These are phyloP conservation scores for Citrus inodora DNA, from an alignment of 345 rosid genomes.

Conservation along the genomic window DNA sequence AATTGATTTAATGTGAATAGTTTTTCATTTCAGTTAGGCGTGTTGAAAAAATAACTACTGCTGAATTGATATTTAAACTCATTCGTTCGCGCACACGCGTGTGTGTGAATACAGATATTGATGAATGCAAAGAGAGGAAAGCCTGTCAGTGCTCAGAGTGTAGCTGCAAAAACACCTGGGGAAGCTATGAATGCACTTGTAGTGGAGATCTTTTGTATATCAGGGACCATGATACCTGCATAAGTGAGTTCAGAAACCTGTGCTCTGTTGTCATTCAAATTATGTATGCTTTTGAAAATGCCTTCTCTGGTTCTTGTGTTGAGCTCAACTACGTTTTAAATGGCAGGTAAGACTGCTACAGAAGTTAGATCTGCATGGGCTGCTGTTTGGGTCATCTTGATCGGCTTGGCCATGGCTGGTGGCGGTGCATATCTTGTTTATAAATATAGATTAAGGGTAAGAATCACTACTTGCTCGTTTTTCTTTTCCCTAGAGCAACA, in stretches of 20 bases:
- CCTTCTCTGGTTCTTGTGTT: constrained; percentile 12
- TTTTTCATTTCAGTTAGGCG: neutral
- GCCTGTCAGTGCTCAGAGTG: constrained; percentile 97
- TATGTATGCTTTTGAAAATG: neutral
- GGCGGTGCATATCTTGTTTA: constrained; percentile 87
- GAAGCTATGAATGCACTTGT: constrained; percentile 86
- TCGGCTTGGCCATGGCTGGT: constrained; percentile 77
- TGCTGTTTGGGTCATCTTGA: constrained; percentile 81
- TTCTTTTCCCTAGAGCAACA: neutral
- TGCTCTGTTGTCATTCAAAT: neutral
- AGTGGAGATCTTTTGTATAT: constrained; percentile 87
- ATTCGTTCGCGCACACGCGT: neutral
- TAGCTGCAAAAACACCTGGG: constrained; percentile 93
- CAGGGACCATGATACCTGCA: constrained; percentile 93
- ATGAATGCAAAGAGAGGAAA: constrained; percentile 92
- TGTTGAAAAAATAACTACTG: neutral
- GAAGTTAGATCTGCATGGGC: constrained; percentile 89
- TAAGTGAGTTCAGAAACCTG: constrained; percentile 50
- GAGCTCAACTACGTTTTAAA: constrained; percentile 3
- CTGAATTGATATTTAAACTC: constrained; percentile 7
- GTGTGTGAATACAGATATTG: constrained; percentile 45
- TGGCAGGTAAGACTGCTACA: constrained; percentile 63
- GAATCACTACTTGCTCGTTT: neutral
- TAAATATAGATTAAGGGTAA: constrained; percentile 89
- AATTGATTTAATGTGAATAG: neutral